Evolutionary conservation across 768 basidiomycete genomes (phyloP), one percentile per base, ranked within the genome.

Genomic region (Chalciporus pseudorubinellus): DNA sequence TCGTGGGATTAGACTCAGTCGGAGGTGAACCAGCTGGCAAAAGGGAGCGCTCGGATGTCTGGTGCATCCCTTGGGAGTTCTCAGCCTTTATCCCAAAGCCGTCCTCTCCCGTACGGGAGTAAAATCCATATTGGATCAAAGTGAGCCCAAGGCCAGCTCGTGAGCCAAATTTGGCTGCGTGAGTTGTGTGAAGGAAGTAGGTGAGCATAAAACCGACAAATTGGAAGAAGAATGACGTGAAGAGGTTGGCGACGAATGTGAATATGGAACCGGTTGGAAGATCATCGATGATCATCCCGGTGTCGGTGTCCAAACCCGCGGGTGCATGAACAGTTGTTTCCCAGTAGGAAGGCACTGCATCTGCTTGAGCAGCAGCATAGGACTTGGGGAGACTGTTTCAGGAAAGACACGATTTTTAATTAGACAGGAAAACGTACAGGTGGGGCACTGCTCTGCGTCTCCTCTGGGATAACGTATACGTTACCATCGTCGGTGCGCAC

Each of bases 211-310:
- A 93, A 46, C 92, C 95, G 62, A 95, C 80, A 68, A 98, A 95
- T 72, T 98, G 94, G 86, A 99, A 98, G 73, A 94, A 92, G 73
- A 89, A 89, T 7, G 92, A 95, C 51, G 92, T 84, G 73, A 94
- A 80, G 49, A 87, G 67, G 69, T 91, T 92, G 72, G 82, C 75
- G 56, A 82, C 61, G 71, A 93, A 95, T n/a, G 84, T 68, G 69
- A 81, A 70, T 60, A 83, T 65, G 4, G 87, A 85, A 45, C 94
- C 94, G 0, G 91, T 82, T 0, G 94, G 92, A 38, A 98, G 83
- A 51, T 94, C 88, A 53, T 95, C 95, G 57, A 99, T 86, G 67
- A 97, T 81, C 77, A 98, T 87, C 63, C 84, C 79, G 3, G 80
- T 73, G 39, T 76, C 66, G 1, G 69, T 68, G 43, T 80, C 77